phyloP scores from a whole-genome alignment of 2,329 filamentous ascomycete species.

The Stemphylium beticola region DNA sequence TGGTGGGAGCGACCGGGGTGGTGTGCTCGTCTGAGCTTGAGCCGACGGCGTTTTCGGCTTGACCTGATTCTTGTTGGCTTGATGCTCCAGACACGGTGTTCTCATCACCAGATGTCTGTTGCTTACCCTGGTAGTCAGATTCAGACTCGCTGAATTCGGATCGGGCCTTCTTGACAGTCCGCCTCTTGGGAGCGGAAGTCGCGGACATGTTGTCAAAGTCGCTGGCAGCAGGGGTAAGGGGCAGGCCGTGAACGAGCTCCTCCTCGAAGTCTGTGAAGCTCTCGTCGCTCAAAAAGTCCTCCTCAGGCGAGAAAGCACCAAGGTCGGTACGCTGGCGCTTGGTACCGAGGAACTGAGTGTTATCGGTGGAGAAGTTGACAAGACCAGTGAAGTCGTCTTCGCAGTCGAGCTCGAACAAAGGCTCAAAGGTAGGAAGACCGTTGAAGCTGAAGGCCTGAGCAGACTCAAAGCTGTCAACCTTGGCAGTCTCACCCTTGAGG shows the following conservation, averaged over 20 bases:
- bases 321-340: conserved; percentile 77
- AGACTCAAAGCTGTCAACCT: conserved; percentile 47
- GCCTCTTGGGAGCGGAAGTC: conserved; percentile 33
- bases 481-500: conserved; percentile 54
- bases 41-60: conserved; percentile 54
- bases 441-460: conserved; percentile 51
- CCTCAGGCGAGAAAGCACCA: conserved; percentile 66
- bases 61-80: conserved; percentile 45
- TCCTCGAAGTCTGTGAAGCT: conserved; percentile 80
- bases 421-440: conserved; percentile 77
- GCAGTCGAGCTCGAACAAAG: conserved; percentile 86
- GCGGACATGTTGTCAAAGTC: conserved; percentile 47
- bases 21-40: conserved; percentile 53
- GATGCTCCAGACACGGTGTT: conserved; percentile 45
- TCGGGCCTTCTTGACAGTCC: conserved; percentile 35
- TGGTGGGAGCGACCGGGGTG: conserved; percentile 59
- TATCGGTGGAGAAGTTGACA: conserved; percentile 70
- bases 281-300: conserved; percentile 79
- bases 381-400: conserved; percentile 86
- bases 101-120: conserved; percentile 41
- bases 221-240: conserved; percentile 66
- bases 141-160: conserved; percentile 45
- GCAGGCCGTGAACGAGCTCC: conserved; percentile 66
- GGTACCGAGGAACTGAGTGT: conserved; percentile 65
- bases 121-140: conserved; percentile 45